Evolutionary conservation across 2,329 filamentous ascomycete species (phyloP).

Genomic region (Pezicula carpinea): DNA sequence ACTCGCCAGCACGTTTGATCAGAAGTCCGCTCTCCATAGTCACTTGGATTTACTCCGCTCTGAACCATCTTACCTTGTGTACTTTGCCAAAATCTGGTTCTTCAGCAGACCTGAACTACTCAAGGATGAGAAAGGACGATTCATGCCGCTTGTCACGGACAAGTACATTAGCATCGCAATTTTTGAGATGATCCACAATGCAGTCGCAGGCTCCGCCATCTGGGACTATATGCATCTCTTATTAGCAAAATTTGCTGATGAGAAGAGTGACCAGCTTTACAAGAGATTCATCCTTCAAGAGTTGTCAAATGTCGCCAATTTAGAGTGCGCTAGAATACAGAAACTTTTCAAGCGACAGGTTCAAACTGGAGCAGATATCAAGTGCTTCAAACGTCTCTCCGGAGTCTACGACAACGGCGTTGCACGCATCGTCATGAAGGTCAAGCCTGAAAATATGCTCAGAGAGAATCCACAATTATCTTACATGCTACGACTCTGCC

Average conservation of each 20-base stretch:
- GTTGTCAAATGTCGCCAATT: constrained; percentile 38
- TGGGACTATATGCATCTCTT: constrained; percentile 10
- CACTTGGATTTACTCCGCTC: constrained; percentile 26
- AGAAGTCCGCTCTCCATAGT: constrained; percentile 30
- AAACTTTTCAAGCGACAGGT: constrained; percentile 36
- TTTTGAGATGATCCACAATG: constrained; percentile 33
- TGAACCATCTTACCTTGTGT: constrained; percentile 2
- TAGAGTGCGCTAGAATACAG: constrained; percentile 37
- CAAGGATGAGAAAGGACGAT: constrained; percentile 39
- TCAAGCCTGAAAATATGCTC: constrained; percentile 35
- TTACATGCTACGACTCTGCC: constrained; percentile 41
- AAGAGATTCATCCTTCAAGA: constrained; percentile 38
- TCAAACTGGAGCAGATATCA: constrained; percentile 29
- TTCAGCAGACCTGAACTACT: constrained; percentile 30
- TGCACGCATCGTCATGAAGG: constrained; percentile 35
- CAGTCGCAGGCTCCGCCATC: constrained; percentile 2
- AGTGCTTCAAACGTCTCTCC: constrained; percentile 38
- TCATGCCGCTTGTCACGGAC: constrained; percentile 33
- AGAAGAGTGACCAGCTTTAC: constrained; percentile 25
- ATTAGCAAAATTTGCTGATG: constrained; percentile 28
- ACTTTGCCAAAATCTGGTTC: constrained; percentile 6
- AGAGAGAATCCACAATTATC: constrained; percentile 35
- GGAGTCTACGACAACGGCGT: constrained; percentile 31
- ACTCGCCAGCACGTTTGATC: constrained; percentile 27
- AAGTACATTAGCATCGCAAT: constrained; percentile 37